phyloP scores from a whole-genome alignment of 108 stramenopile genomes.

The Nitzschia palea region DNA sequence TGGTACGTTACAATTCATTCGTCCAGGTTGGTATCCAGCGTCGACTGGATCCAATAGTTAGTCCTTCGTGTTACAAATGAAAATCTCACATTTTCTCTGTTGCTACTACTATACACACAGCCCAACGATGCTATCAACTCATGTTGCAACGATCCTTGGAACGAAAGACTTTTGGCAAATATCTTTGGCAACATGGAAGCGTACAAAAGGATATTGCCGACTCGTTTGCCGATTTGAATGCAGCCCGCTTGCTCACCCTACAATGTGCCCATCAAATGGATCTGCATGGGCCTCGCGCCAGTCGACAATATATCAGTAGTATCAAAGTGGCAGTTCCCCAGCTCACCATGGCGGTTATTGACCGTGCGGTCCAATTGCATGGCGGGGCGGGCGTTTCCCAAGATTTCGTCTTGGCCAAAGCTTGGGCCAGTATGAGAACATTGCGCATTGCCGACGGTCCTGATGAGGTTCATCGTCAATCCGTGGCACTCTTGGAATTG shows the following conservation, averaged over 20 bases:
- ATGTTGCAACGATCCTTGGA: conserved; percentile 75
- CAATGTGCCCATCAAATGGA: conserved; percentile 77
- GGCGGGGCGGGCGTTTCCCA: conserved; percentile 91
- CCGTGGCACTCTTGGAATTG: conserved; percentile 74
- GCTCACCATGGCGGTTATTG: conserved; percentile 72
- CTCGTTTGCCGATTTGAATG: conserved; percentile 70
- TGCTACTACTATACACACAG: no score
- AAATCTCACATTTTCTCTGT: no score
- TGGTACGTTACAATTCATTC: conserved; percentile 37
- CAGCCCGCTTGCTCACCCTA: conserved; percentile 77
- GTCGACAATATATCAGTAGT: conserved; percentile 75
- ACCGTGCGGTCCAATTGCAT: conserved; percentile 89
- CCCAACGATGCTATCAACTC: conserved; percentile 79
- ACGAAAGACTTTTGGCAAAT: conserved; percentile 81
- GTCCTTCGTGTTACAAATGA: no score
- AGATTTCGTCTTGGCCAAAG: conserved; percentile 76
- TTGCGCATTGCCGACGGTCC: conserved; percentile 97
- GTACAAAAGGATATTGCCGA: conserved; percentile 84
- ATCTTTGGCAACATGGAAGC: conserved; percentile 73
- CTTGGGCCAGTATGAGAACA: conserved; percentile 79
- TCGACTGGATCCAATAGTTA: neutral
- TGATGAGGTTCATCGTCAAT: conserved; percentile 89
- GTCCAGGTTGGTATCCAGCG: no score
- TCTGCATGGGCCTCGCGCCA: conserved; percentile 46
- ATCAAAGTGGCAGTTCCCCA: conserved; percentile 91